Conservation (phyloP, 2,329 filamentous ascomycete species). For the Hypocrella siamensis region DNA sequence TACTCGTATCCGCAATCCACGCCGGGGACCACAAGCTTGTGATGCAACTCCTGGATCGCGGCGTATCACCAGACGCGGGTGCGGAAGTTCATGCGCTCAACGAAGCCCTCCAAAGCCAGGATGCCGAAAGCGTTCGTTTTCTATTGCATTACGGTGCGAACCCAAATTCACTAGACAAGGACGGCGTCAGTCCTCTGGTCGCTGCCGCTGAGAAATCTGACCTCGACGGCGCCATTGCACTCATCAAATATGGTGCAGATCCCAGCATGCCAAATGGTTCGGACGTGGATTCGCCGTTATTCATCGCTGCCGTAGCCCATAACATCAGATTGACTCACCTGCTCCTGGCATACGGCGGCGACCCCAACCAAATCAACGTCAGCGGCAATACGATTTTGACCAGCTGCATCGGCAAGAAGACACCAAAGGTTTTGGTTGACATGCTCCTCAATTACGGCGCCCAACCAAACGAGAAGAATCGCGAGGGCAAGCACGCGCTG, state of each 20-base stretch:
- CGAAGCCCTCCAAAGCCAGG: constrained; percentile 34
- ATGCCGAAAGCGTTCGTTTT: constrained; percentile 36
- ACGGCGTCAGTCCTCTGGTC: constrained; percentile 34
- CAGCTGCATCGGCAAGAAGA: constrained; percentile 42
- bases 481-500: constrained; percentile 45
- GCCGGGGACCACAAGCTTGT: constrained; percentile 38
- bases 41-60: constrained; percentile 41
- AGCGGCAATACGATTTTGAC: constrained; percentile 47
- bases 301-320: constrained; percentile 31
- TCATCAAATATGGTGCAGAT: constrained; percentile 50
- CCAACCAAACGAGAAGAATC: constrained; percentile 42
- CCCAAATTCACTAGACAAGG: constrained; percentile 32
- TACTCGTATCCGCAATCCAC: constrained; percentile 38
- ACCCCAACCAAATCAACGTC: constrained; percentile 34
- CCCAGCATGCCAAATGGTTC: constrained; percentile 34
- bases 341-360: constrained; percentile 44
- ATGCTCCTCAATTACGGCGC: constrained; percentile 44
- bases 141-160: constrained; percentile 42
- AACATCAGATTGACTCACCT: constrained; percentile 42
- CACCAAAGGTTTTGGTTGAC: constrained; percentile 37
- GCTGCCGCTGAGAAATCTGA: constrained; percentile 35
- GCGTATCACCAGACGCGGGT: constrained; percentile 34
- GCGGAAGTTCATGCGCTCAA: constrained; percentile 31
- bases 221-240: constrained; percentile 37
- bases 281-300: constrained; percentile 38